These are phyloP conservation scores for Corchorus capsularis DNA, from an alignment of 345 rosid species.

Conservation along the genomic window DNA sequence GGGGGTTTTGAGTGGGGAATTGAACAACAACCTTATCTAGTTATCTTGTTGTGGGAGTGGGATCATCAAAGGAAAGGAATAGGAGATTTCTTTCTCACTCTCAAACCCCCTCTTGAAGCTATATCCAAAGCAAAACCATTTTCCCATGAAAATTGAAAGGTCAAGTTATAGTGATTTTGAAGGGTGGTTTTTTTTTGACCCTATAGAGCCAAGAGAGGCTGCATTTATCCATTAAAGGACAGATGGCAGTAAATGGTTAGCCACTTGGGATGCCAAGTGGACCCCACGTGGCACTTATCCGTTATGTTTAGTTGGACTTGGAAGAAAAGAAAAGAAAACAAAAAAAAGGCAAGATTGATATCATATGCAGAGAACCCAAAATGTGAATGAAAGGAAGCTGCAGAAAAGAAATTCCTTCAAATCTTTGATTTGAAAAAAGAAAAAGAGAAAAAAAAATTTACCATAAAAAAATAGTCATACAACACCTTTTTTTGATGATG, in stretches of 20 bases:
- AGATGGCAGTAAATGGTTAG: slow-evolving; percentile 13
- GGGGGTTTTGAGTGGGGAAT: neutral
- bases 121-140: slow-evolving; percentile 2
- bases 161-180: neutral
- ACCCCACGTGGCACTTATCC: slow-evolving; percentile 60
- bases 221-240: slow-evolving; percentile 29
- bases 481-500: neutral
- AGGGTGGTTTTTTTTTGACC: slow-evolving; percentile 14
- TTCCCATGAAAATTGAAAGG: neutral
- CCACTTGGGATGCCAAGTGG: slow-evolving; percentile 44
- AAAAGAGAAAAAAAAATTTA: neutral
- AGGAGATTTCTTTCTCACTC: neutral
- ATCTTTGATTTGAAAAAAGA: neutral
- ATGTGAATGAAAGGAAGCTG: neutral
- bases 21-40: slow-evolving; percentile 10
- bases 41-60: slow-evolving; percentile 9
- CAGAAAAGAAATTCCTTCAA: neutral
- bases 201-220: slow-evolving; percentile 19
- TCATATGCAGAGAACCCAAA: neutral
- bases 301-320: slow-evolving; percentile 16
- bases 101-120: neutral
- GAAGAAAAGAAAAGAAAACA: no score
- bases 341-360: slow-evolving; percentile 1
- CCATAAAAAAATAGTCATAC: neutral
- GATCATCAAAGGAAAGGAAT: neutral